Percentiles rank a stretch among this genome's conserved stretches.
phyloP scores from a whole-genome alignment of 176 grass and related monocot species.

The Eremochloa ophiuroides region DNA sequence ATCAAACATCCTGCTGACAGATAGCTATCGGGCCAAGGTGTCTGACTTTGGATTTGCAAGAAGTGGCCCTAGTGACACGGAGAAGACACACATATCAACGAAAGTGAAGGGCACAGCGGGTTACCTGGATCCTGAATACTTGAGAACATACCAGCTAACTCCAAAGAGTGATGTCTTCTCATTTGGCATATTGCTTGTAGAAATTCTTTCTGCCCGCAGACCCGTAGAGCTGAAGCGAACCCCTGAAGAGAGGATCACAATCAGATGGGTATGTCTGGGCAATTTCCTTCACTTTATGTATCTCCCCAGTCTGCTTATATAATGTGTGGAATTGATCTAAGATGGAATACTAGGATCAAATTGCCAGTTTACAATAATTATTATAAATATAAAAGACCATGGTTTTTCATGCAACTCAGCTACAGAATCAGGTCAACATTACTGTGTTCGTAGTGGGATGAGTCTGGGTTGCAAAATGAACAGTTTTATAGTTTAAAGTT shows the following conservation, averaged over 20 bases:
- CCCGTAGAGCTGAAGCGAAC: slow-evolving; percentile 81
- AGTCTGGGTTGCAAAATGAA: not conserved
- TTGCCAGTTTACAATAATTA: not conserved
- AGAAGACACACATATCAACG: slow-evolving; percentile 94
- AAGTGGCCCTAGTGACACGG: slow-evolving; percentile 78
- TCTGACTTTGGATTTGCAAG: slow-evolving; percentile 94
- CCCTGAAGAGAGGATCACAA: slow-evolving; percentile 78
- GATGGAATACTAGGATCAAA: not conserved
- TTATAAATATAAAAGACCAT: not conserved
- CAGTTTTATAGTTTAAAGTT: not conserved
- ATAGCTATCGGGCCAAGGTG: slow-evolving; percentile 88
- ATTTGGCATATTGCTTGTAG: slow-evolving; percentile 92
- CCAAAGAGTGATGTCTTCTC: slow-evolving; percentile 98
- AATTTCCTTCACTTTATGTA: not conserved
- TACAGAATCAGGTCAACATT: not conserved
- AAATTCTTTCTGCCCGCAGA: slow-evolving; percentile 84
- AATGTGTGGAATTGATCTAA: not conserved
- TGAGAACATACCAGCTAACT: slow-evolving; percentile 91
- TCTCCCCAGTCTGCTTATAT: not conserved
- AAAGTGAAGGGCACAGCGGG: slow-evolving; percentile 99
- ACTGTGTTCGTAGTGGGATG: not conserved
- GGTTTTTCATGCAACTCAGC: not conserved
- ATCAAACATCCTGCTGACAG: slow-evolving; percentile 95
- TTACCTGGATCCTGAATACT: slow-evolving; percentile 93
- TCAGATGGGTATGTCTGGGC: slow-evolving; percentile 85